Base-by-base conservation (phyloP, 2,329 filamentous ascomycete species). In the Verticillium tricorpus region DNA sequence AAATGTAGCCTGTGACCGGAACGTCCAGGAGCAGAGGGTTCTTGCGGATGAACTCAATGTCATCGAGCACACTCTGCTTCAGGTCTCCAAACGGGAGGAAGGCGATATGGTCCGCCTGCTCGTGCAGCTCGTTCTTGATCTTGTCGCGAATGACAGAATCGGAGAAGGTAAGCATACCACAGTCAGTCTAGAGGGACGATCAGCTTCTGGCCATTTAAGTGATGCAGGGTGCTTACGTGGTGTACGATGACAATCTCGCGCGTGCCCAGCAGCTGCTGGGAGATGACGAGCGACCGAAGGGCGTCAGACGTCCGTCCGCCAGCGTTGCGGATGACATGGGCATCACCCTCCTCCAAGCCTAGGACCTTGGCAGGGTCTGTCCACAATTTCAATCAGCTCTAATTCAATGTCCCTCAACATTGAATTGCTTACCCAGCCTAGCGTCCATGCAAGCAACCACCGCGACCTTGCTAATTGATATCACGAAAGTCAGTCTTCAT, bases 1-100 rank as follows among this genome's bases (percentile, higher is more conserved):
- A 93, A 2, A 93, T 76, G 85, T 90, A 94, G 1, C 91, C 90
- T 3, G 83, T 89, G 56, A 93, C 80, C 0, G 76, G 75, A 3
- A 90, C 81, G 31, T 87, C 79, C 19, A 87, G 77, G 5, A 93
- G 79, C 14, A 89, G 78, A 59, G 82, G 82, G 58, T 79, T 84
- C 58, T 73, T 78, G 72, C 82, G 85, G 65, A 94, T 69, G 66
- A 85, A 85, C 57, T 76, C 76, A 0, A 94, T 82, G 73, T 94
- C 90, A 37, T 87, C 81, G 64, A 77, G 77, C 0, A 93, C 87
- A 8, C 85, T 89, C 66, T 83, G 73, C 61, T 89, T 83, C 59
- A 91, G 67, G 61, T 90, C 81, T 0, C 78, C 67, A 65, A 93
- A 92, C 0, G 89, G 79, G 57, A 90, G 74, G 68, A 92, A 92